Evolutionary conservation across 352 stramenopile genomes (phyloP).

Genomic region (Pilasporangium apinafurcum): DNA sequence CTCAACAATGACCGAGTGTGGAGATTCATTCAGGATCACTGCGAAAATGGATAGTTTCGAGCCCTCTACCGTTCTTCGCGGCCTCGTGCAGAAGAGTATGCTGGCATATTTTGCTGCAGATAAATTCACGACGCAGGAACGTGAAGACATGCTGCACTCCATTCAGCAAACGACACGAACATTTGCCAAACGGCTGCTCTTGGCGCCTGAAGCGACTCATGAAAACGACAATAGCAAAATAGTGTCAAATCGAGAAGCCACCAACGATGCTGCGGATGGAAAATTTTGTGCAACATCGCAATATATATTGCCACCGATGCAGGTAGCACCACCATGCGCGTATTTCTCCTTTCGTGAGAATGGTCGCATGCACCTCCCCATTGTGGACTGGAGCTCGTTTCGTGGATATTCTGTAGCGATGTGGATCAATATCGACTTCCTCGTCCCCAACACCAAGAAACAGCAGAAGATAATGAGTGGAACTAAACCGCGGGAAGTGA

Average conservation of each 20-base stretch:
- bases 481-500: not conserved
- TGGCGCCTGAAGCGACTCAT: slow-evolving; percentile 5
- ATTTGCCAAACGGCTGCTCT: slow-evolving; percentile 29
- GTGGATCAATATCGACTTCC: slow-evolving; percentile 59
- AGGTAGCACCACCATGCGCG: slow-evolving; percentile 38
- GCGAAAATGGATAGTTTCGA: slow-evolving; percentile 4
- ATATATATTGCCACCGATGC: slow-evolving; percentile 20
- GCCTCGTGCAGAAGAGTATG: slow-evolving; percentile 30
- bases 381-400: slow-evolving; percentile 76
- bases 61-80: slow-evolving; percentile 18
- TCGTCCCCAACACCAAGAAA: not conserved
- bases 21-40: not conserved
- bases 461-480: not conserved
- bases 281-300: slow-evolving; percentile 11
- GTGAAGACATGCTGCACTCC: slow-evolving; percentile 18
- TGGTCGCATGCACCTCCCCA: slow-evolving; percentile 63
- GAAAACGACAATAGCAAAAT: not conserved
- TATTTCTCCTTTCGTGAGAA: slow-evolving; percentile 65
- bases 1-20: slow-evolving; percentile 1
- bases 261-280: not conserved
- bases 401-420: slow-evolving; percentile 72
- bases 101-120: slow-evolving; percentile 25
- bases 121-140: slow-evolving; percentile 7
- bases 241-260: slow-evolving; percentile 6
- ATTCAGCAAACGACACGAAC: slow-evolving; percentile 20